phyloP scores from a whole-genome alignment of 805 yeast genomes.

The Barnettozyma botsteinii region DNA sequence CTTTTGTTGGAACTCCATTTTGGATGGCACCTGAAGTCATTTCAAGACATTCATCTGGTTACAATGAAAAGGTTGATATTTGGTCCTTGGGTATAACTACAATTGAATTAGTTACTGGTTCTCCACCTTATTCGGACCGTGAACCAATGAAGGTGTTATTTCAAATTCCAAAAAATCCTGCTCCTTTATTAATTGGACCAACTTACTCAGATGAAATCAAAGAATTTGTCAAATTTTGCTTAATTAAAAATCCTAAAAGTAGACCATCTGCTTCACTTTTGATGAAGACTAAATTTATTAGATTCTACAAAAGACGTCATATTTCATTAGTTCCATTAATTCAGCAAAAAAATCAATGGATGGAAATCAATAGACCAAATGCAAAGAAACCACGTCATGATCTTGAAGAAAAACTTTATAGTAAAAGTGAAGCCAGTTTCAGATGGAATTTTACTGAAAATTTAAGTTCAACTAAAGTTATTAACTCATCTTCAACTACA shows the following conservation, averaged over 20 bases:
- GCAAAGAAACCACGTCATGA: slow-evolving; percentile 35
- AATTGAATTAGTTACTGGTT: slow-evolving; percentile 76
- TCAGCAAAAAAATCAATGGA: slow-evolving; percentile 34
- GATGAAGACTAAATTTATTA: slow-evolving; percentile 48
- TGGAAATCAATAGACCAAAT: slow-evolving; percentile 26
- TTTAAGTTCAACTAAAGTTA: neutral
- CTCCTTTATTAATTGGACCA: slow-evolving; percentile 51
- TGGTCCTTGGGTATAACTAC: slow-evolving; percentile 96
- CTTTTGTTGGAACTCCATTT: slow-evolving; percentile 92
- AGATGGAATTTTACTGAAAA: slow-evolving; percentile 22
- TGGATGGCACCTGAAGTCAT: slow-evolving; percentile 99
- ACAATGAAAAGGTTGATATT: slow-evolving; percentile 83
- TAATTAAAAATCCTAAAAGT: slow-evolving; percentile 56
- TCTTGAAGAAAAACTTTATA: slow-evolving; percentile 27
- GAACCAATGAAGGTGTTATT: slow-evolving; percentile 76
- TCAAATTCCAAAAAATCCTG: slow-evolving; percentile 56
- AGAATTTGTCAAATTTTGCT: slow-evolving; percentile 58
- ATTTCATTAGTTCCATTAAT: slow-evolving; percentile 32
- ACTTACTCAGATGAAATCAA: slow-evolving; percentile 38
- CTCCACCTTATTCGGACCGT: slow-evolving; percentile 68
- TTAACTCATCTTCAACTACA: slow-evolving; percentile 10
- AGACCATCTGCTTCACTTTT: slow-evolving; percentile 61
- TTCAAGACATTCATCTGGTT: slow-evolving; percentile 44
- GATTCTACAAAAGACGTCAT: slow-evolving; percentile 27
- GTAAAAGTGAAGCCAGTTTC: slow-evolving; percentile 20